phyloP scores from a whole-genome alignment of 805 yeast genomes.

The Hanseniaspora jakobsenii region DNA sequence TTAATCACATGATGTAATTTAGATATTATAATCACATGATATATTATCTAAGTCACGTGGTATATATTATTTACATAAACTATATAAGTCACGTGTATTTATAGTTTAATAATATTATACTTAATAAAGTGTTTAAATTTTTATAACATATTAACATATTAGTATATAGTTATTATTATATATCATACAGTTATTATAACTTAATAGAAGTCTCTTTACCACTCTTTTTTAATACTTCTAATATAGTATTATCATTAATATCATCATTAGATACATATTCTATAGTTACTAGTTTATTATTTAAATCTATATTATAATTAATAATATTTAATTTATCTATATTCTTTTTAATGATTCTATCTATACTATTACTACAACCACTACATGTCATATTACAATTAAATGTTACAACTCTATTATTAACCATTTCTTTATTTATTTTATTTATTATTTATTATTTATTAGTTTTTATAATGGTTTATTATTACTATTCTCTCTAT shows the following conservation, averaged over 20 bases:
- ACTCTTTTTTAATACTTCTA: slow-evolving; percentile 4
- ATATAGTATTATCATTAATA: neutral
- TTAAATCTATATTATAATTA: slow-evolving; percentile 51
- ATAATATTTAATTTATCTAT: slow-evolving; percentile 59
- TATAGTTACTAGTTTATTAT: slow-evolving; percentile 72
- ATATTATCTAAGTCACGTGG: too few relatives aligned
- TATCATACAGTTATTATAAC: neutral
- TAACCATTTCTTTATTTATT: slow-evolving; percentile 28
- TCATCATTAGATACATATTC: neutral
- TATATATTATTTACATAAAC: too few relatives aligned
- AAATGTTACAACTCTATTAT: slow-evolving; percentile 57
- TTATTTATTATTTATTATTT: neutral
- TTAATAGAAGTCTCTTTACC: slow-evolving; percentile 8
- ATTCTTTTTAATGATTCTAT: slow-evolving; percentile 55
- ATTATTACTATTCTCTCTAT: too few relatives aligned
- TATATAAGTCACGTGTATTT: too few relatives aligned
- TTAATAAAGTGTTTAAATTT: too few relatives aligned
- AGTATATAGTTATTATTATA: too few relatives aligned
- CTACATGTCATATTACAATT: slow-evolving; percentile 78
- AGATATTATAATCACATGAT: too few relatives aligned
- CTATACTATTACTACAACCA: slow-evolving; percentile 80
- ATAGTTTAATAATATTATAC: too few relatives aligned
- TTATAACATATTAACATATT: too few relatives aligned
- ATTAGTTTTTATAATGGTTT: neutral
- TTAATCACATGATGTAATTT: too few relatives aligned